These are phyloP conservation scores for Candida jianshihensis DNA, from an alignment of 805 yeast genomes.

Conservation along the genomic window DNA sequence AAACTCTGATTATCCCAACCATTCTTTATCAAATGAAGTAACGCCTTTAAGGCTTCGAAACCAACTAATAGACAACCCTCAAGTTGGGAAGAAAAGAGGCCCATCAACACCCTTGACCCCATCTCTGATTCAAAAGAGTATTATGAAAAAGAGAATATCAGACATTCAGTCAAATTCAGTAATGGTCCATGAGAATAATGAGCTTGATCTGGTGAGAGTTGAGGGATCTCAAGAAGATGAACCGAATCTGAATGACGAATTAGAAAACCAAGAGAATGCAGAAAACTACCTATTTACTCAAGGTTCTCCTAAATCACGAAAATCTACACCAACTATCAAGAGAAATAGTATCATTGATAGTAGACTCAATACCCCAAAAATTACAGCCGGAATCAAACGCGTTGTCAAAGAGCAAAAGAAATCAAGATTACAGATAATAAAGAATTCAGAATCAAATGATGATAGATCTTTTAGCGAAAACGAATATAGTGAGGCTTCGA, in stretches of 20 bases:
- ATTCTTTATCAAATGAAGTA: conserved; percentile 6
- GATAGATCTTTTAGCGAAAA: conserved; percentile 14
- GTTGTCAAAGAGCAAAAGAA: conserved; percentile 20
- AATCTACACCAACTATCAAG: neutral
- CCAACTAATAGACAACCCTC: conserved; percentile 12
- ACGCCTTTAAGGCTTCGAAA: conserved; percentile 17
- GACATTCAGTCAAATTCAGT: neutral
- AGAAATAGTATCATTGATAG: neutral
- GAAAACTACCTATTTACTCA: conserved; percentile 1
- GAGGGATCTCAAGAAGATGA: no score
- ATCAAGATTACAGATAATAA: conserved; percentile 18
- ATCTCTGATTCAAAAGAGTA: conserved; percentile 17
- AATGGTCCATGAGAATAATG: neutral
- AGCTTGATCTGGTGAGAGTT: no score
- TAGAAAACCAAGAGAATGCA: conserved; percentile 1
- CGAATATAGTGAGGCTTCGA: conserved; percentile 22
- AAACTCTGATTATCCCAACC: conserved; percentile 12
- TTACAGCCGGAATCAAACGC: conserved; percentile 19
- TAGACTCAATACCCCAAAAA: conserved; percentile 15
- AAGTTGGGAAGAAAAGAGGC: conserved; percentile 16
- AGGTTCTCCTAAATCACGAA: conserved; percentile 17
- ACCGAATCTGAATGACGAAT: neutral
- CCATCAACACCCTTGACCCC: conserved; percentile 25
- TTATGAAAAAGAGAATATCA: conserved; percentile 13
- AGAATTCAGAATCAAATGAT: conserved; percentile 4